Base-by-base conservation (phyloP, 495 filamentous ascomycete species). In the Penicillium silybi region DNA sequence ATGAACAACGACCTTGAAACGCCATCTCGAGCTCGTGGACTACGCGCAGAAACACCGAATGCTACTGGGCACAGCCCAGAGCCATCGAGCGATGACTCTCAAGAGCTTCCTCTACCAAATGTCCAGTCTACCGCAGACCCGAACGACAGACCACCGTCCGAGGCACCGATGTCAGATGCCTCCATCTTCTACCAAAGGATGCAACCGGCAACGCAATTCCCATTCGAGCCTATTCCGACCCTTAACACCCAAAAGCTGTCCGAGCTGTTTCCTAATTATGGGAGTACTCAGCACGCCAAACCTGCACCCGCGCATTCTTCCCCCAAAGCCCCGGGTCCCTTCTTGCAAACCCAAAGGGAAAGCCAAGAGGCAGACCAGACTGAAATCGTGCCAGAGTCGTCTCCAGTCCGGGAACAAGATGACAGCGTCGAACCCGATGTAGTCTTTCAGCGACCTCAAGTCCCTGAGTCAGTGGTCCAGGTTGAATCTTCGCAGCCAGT, bases 401-500 rank as follows among this genome's bases (percentile, higher is more conserved):
- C 74, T 17, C 72, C 72, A 6, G 38, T 62, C 6, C 53, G 54
- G 13, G 59, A 53, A 25, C 53, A 49, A 19, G 59, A 60, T 16
- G 47, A 52, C 13, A 34, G 29, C 6, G 56, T 46, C 1, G 38
- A 54, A 13, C 50, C 43, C 13, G 41, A 63, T 3, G 20, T 11
- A 18, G 47, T 53, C 1, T 64, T 67, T 20, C 64, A 51, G 19
- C 57, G 53, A 39, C 58, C 63, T 22, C 53, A 17, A 37, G 47
- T 39, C 2, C 65, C 48, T 35, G 66, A 65, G 11, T 60, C 66
- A 4, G 57, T 71, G 26, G 65, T 77, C 13, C 68, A 75, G 52
- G 72, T 77, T 13, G 72, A 74, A 46, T 77, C 74, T 4, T 77
- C 74, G 1, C 74, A 77, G 44, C 64, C 68, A 6, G 65, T 63